Evolutionary conservation across 2,329 filamentous ascomycete genomes (phyloP).

Genomic region (Pochonia chlamydosporia): DNA sequence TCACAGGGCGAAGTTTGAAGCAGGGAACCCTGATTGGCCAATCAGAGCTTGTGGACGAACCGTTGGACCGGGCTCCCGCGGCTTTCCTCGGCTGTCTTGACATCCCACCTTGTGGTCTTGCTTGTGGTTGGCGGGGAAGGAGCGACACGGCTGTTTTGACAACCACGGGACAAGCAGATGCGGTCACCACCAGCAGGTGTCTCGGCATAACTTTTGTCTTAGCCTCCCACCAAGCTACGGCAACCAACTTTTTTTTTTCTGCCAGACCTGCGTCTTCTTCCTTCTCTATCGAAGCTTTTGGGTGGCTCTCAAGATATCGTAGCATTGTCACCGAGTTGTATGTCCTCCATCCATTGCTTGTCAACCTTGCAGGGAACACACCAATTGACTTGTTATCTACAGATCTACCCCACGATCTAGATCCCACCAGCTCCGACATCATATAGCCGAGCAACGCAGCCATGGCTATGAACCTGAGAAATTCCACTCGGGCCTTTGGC

Average conservation of each 20-base stretch:
- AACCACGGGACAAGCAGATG: neutral
- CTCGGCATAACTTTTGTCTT: neutral
- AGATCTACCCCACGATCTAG: slow-evolving; percentile 4
- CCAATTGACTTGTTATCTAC: slow-evolving; percentile 3
- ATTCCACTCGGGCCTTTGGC: slow-evolving; percentile 56
- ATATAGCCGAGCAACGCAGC: slow-evolving; percentile 13
- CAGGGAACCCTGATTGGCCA: slow-evolving; percentile 28
- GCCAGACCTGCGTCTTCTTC: neutral
- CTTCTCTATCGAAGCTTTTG: neutral
- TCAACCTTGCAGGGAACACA: neutral
- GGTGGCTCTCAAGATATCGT: neutral
- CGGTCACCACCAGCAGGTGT: neutral
- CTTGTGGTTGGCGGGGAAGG: slow-evolving; percentile 3
- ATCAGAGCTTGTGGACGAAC: slow-evolving; percentile 14
- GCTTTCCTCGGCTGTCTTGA: slow-evolving; percentile 28
- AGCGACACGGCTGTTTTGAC: neutral
- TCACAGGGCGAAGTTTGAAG: no score
- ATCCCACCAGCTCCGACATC: slow-evolving; percentile 4
- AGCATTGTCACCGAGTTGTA: neutral
- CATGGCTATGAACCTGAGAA: slow-evolving; percentile 62
- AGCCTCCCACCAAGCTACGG: neutral
- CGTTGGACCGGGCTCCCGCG: slow-evolving; percentile 19
- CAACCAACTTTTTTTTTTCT: neutral
- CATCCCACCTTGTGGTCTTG: neutral
- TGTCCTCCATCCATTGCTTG: neutral